These are phyloP conservation scores for Calonectria pseudoreteaudii DNA, from an alignment of 2,329 filamentous ascomycete species.

Conservation along the genomic window DNA sequence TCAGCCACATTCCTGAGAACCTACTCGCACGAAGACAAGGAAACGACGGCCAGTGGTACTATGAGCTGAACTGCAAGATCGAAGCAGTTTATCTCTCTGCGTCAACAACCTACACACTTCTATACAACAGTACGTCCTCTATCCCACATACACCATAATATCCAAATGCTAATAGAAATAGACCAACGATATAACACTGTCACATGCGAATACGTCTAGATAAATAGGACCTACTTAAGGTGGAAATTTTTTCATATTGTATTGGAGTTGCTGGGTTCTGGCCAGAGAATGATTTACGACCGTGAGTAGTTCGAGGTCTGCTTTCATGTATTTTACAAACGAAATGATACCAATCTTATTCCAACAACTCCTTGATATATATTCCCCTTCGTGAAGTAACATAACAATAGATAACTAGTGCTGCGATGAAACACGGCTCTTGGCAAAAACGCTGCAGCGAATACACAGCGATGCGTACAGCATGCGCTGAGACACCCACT, in stretches of 20 bases:
- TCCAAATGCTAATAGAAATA: conserved; percentile 38
- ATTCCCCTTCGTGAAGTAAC: no score
- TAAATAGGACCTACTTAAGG: background rate
- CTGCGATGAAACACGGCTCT: background rate
- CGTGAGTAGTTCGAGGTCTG: conserved; percentile 8
- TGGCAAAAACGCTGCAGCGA: background rate
- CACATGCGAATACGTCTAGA: conserved; percentile 56
- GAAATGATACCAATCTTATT: conserved; percentile 30
- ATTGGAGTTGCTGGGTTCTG: conserved; percentile 22
- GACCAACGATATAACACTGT: conserved; percentile 55
- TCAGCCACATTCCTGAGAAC: conserved; percentile 54
- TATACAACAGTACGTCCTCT: conserved; percentile 53
- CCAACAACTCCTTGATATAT: no score
- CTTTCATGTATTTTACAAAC: conserved; percentile 27
- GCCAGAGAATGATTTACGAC: conserved; percentile 21
- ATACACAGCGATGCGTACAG: background rate
- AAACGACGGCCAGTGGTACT: conserved; percentile 53
- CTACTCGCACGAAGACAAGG: conserved; percentile 48
- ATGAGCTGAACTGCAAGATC: conserved; percentile 53
- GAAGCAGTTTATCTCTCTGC: conserved; percentile 57
- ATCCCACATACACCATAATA: background rate
- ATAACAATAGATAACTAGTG: background rate
- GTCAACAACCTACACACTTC: conserved; percentile 56
- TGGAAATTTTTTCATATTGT: background rate
- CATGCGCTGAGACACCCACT: background rate